Base-by-base conservation (phyloP, 805 yeast genomes). In the Jamesozyma jinghongensis region DNA sequence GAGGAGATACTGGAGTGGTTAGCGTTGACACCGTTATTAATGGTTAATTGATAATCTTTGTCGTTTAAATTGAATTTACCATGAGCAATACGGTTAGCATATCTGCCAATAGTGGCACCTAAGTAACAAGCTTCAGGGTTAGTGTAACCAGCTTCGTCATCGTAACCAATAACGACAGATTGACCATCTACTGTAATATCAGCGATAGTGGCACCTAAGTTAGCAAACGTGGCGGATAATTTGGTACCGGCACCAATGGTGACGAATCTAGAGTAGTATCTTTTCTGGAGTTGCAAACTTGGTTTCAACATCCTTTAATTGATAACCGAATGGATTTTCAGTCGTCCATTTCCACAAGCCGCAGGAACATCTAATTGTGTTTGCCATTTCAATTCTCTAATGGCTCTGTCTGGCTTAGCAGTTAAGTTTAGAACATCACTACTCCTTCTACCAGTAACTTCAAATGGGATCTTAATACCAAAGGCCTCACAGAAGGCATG, bases 341-440 rank as follows among this genome's bases (percentile, higher is more conserved):
- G 71, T 68, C 22, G 85, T 75, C 92, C 94, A 84, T 40, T 69
- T 73, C 90, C 92, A 84, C 90, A 82, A 16, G 90, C 85, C 17
- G 71, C 70, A 26, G 73, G 77, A 39, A 84, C 68, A 10, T 74
- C 52, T 17, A 72, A 58, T 47, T 71, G 59, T 3, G 85, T 77
- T 37, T 62, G 50, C 92, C 94, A 83, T 28, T 69, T 54, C 44
- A 84, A 69, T 63, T 84, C 92, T 3, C 49, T 39, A 47, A 73
- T 72, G 14, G 94, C 92, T 40, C 86, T 69, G 10, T 68, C 63
- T 12, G 86, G 78, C 53, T 75, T 71, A 7, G 92, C 86, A 3
- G 90, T 79, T 54, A 85, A 72, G 52, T 82, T 69, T 32, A 81
- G 67, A 17, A 83, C 94, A 58, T 84, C 94, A 27, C 94, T 92